These are phyloP conservation scores for Geotrichum klebahnii DNA, from an alignment of 1,139 yeast genomes.

Conservation along the genomic window DNA sequence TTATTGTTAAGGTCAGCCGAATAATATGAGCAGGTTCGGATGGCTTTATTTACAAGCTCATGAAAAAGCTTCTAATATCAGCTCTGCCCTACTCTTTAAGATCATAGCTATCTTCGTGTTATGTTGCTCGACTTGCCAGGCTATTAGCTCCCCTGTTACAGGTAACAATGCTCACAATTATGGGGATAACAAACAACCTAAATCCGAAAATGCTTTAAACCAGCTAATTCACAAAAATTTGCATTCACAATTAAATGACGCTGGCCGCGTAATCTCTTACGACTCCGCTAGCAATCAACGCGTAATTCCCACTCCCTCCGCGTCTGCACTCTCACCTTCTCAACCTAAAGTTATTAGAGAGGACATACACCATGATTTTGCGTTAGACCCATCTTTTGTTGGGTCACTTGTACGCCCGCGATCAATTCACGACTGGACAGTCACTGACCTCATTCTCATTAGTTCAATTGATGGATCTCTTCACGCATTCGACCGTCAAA, in stretches of 20 bases:
- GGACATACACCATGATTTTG: not conserved
- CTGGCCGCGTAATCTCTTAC: constrained; percentile 12
- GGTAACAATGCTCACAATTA: not conserved
- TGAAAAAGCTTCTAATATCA: not conserved
- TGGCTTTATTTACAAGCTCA: not conserved
- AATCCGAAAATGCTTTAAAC: not conserved
- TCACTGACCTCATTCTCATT: constrained; percentile 61
- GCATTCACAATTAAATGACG: constrained; percentile 8
- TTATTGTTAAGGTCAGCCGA: not conserved
- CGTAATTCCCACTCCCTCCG: not conserved
- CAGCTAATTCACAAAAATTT: constrained; percentile 3
- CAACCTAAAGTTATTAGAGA: constrained; percentile 2
- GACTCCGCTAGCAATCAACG: constrained; percentile 3
- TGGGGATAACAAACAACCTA: not conserved
- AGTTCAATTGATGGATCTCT: constrained; percentile 87
- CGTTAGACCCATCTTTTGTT: constrained; percentile 11
- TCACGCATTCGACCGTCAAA: constrained; percentile 72
- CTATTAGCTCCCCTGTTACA: not conserved
- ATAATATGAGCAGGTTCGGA: constrained; percentile 1
- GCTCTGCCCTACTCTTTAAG: constrained; percentile 1
- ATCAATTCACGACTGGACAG: constrained; percentile 50
- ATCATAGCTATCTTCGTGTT: not conserved
- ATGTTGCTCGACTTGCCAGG: not conserved
- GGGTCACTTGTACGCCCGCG: constrained; percentile 21
- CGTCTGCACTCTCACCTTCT: not conserved